phyloP scores from a whole-genome alignment of 2,329 filamentous ascomycete genomes.

The Alternaria sp. region DNA sequence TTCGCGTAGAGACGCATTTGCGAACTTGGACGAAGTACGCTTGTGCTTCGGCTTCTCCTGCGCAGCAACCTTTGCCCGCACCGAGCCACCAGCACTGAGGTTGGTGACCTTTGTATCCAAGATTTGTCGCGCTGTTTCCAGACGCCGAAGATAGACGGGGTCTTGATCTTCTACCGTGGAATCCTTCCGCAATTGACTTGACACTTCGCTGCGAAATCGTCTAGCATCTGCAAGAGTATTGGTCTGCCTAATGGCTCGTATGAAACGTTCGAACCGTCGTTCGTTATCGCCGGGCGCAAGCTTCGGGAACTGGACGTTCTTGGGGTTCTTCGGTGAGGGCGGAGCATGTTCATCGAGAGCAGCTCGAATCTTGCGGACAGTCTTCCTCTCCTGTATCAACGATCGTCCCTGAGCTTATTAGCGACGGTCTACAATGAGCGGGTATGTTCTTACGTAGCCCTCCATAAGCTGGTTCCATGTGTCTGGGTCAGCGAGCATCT shows the following conservation, averaged over 20 bases:
- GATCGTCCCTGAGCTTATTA: slow-evolving; percentile 66
- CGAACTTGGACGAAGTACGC: slow-evolving; percentile 66
- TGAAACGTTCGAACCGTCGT: slow-evolving; percentile 91
- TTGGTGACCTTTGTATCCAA: slow-evolving; percentile 88
- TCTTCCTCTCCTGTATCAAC: slow-evolving; percentile 93
- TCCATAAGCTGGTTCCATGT: slow-evolving; percentile 98
- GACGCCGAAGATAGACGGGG: slow-evolving; percentile 80
- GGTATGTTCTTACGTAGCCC: slow-evolving; percentile 63
- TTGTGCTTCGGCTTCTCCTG: slow-evolving; percentile 48
- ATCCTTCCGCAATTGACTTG: slow-evolving; percentile 89
- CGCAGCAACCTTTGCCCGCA: slow-evolving; percentile 49
- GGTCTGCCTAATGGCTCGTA: slow-evolving; percentile 84
- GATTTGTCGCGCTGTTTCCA: slow-evolving; percentile 90
- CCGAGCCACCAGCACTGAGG: slow-evolving; percentile 71
- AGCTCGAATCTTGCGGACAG: slow-evolving; percentile 87
- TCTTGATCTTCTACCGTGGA: slow-evolving; percentile 79
- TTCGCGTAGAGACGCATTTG: slow-evolving; percentile 79
- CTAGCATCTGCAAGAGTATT: slow-evolving; percentile 92
- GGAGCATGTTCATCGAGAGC: slow-evolving; percentile 94
- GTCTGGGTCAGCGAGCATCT: slow-evolving; percentile 85
- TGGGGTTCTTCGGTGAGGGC: slow-evolving; percentile 71
- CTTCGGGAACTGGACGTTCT: slow-evolving; percentile 75
- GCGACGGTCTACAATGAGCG: slow-evolving; percentile 15
- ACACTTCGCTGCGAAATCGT: slow-evolving; percentile 87
- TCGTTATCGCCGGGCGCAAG: slow-evolving; percentile 85